Base-by-base conservation (phyloP, 2,329 filamentous ascomycete species). In the Arthroderma sp. region DNA sequence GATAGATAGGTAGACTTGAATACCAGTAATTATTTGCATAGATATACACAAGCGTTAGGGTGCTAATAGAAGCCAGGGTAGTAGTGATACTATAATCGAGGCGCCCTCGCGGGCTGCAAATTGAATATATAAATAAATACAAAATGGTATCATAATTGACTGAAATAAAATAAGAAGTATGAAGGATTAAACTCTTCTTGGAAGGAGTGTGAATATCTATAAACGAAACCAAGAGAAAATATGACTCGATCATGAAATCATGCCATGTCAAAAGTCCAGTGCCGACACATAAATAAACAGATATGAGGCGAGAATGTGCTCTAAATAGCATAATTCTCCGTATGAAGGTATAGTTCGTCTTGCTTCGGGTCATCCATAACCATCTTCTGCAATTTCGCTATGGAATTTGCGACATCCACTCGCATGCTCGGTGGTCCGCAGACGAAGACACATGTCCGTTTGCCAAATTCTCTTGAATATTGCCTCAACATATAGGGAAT, bases 261-360 rank as follows among this genome's bases (percentile, higher is more conserved):
- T 9, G 32, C 2, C 32, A 34, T 34, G 32, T 34, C 32, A 11
- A 34, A 11, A 9, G 11, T 11, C 32, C 8, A 34, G 8, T 9
- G 8, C 32, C 2, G 32, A 3, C 11, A 3, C 11, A 15, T 42
- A 8, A 27, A 10, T 42, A 28, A 10, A 38, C 29, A 39, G 11
- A 11, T 5, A 30, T 29, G 5, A 30, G 22, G 28, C 15, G 28
- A 30, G n/a, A 6, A 33, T n/a, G 36, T 42, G 46, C 27, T 43
- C 72, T 63, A 94, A 50, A 94, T 71, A 42, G 87, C 85, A 67
- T 94, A 95, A 62, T 95, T 95, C 71, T 96, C 89, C 3, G 88
- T 85, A 68, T 95, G 89, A 61, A 95, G 64, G 61, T 88, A 95
- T 44, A 96, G 83, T 73, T 95, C 89, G 59, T 95, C 88, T 39